A percentile compares a stretch with the other conserved stretches of the same genome.
These are phyloP conservation scores for Linum tenue DNA, from an alignment of 345 rosid genomes.

Conservation along the genomic window DNA sequence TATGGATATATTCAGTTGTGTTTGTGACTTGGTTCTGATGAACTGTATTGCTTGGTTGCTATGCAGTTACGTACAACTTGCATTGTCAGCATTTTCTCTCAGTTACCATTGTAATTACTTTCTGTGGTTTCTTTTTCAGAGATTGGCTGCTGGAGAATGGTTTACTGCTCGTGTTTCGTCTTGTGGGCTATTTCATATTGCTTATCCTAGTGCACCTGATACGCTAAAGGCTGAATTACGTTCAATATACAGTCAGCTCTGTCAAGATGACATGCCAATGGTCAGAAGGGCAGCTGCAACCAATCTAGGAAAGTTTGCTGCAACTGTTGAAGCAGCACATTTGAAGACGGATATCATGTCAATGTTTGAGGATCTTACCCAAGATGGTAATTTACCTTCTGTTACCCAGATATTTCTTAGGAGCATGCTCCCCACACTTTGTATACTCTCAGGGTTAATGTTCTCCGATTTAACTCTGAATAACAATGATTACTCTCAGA, in stretches of 20 bases:
- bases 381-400: conserved; percentile 53
- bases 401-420: background rate
- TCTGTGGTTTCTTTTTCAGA: conserved; percentile 25
- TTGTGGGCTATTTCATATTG: conserved; percentile 90
- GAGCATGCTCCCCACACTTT: background rate
- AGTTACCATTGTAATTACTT: background rate
- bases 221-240: conserved; percentile 59
- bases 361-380: conserved; percentile 87
- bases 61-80: background rate
- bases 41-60: background rate
- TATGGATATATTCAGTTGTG: no score
- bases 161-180: conserved; percentile 91
- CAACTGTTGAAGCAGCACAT: conserved; percentile 72
- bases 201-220: conserved; percentile 84
- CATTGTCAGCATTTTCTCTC: background rate
- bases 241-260: conserved; percentile 56
- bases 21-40: no score
- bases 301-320: conserved; percentile 90
- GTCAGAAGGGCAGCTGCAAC: conserved; percentile 95
- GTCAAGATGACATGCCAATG: conserved; percentile 99
- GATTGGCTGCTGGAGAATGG: conserved; percentile 97
- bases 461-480: background rate
- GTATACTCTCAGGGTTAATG: no score
- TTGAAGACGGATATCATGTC: conserved; percentile 81
- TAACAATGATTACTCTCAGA: conserved; percentile 30